Evolutionary conservation across 1,139 yeast species (phyloP).

Genomic region (Blastobotrys serpentis): DNA sequence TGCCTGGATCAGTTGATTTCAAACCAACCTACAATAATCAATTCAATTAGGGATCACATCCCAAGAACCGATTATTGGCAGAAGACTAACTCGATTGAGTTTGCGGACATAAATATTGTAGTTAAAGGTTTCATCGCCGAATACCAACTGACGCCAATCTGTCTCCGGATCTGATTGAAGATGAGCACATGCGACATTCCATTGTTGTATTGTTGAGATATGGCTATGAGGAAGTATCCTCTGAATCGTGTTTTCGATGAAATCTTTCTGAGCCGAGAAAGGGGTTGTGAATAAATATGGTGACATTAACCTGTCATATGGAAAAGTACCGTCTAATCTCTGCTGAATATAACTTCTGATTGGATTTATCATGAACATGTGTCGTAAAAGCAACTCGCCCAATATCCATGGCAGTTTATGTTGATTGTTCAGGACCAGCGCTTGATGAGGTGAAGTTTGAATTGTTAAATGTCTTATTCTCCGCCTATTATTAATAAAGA

Average conservation of each 20-base stretch:
- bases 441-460: neutral
- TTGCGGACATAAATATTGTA: neutral
- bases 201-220: neutral
- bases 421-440: neutral
- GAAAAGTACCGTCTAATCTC: neutral
- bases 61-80: conserved; percentile 2
- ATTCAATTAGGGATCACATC: neutral
- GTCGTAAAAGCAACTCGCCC: conserved; percentile 1
- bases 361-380: neutral
- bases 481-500: neutral
- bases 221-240: neutral
- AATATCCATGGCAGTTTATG: conserved; percentile 1
- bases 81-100: neutral
- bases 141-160: neutral
- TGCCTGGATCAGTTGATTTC: too few relatives aligned
- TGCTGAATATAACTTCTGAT: neutral
- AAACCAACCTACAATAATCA: neutral
- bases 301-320: neutral
- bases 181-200: neutral
- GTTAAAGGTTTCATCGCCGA: neutral
- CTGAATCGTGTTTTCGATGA: neutral
- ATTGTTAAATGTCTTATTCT: neutral
- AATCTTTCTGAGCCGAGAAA: neutral
- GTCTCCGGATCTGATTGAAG: neutral
- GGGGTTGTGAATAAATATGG: neutral